These are phyloP conservation scores for Gamarada debralockiae DNA, from an alignment of 495 filamentous ascomycete genomes.

Conservation along the genomic window DNA sequence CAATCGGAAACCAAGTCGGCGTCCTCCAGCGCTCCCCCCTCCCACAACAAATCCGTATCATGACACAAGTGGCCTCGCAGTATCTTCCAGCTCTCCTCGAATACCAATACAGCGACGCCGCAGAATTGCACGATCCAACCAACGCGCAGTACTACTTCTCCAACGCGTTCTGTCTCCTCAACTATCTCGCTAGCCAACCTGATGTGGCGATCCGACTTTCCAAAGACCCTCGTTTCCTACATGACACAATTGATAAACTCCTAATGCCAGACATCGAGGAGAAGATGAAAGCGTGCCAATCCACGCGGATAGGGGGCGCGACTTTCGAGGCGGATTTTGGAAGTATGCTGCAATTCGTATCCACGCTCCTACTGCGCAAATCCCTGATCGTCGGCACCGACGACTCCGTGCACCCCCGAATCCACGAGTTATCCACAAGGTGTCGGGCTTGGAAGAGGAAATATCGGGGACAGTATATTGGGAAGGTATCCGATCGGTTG, in stretches of 20 bases:
- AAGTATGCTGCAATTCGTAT: no score
- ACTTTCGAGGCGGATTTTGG: no score
- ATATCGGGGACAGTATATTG: no score
- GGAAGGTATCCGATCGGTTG: no score
- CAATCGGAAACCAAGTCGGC: no score
- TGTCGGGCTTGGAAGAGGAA: no score
- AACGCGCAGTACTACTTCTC: slow-evolving; percentile 7
- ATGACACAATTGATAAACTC: slow-evolving; percentile 3
- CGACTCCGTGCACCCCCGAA: no score
- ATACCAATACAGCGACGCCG: slow-evolving; percentile 4
- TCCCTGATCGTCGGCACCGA: no score
- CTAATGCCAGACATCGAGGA: slow-evolving; percentile 1
- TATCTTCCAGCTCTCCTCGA: background rate
- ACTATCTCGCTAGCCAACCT: slow-evolving; percentile 1
- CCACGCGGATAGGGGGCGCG: no score
- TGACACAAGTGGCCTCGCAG: slow-evolving; percentile 9
- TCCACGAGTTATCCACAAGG: no score
- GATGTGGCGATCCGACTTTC: background rate
- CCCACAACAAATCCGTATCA: background rate
- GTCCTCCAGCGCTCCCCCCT: slow-evolving; percentile 1
- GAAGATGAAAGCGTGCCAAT: no score
- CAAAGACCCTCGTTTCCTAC: background rate
- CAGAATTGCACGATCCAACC: background rate
- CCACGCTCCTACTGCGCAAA: no score
- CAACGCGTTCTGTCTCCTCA: background rate